Evolutionary conservation across 441 rosid species (phyloP).

Genomic region (Hypseocharis bilobata): DNA sequence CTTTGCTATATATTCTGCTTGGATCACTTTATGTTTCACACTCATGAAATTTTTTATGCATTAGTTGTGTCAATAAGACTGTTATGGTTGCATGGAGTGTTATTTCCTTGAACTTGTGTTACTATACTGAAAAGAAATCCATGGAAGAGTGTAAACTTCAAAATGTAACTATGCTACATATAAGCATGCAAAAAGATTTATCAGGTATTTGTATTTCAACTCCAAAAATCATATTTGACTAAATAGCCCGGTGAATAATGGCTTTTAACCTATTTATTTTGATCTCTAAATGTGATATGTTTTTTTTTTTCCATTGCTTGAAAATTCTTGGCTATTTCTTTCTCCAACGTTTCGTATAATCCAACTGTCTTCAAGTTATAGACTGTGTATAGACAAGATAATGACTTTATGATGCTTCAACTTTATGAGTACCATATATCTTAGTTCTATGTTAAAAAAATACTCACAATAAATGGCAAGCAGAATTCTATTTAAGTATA

Average conservation of each 20-base stretch:
- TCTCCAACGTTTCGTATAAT: neutral
- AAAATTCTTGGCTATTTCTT: neutral
- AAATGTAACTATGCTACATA: too few species aligned
- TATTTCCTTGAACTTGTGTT: too few species aligned
- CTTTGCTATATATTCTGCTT: neutral
- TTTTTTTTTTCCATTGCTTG: neutral
- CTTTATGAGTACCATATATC: neutral
- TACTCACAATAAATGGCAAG: neutral
- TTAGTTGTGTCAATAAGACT: slow-evolving; percentile 7
- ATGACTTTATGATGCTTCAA: neutral
- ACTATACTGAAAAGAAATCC: too few species aligned
- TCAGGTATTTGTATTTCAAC: too few species aligned
- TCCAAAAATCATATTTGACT: neutral
- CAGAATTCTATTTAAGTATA: neutral
- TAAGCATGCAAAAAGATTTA: neutral
- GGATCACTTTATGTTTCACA: neutral
- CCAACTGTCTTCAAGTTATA: neutral
- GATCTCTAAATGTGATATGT: neutral
- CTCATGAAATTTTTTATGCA: slow-evolving; percentile 4
- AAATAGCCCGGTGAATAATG: neutral
- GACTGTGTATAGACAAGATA: slow-evolving; percentile 4
- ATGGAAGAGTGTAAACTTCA: too few species aligned
- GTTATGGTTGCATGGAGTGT: neutral
- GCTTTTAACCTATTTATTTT: neutral
- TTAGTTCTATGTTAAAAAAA: neutral